Evolutionary conservation across 306 rosid genomes (phyloP), one percentile per base, ranked within the genome.

Genomic region (Hippophae rhamnoides): DNA sequence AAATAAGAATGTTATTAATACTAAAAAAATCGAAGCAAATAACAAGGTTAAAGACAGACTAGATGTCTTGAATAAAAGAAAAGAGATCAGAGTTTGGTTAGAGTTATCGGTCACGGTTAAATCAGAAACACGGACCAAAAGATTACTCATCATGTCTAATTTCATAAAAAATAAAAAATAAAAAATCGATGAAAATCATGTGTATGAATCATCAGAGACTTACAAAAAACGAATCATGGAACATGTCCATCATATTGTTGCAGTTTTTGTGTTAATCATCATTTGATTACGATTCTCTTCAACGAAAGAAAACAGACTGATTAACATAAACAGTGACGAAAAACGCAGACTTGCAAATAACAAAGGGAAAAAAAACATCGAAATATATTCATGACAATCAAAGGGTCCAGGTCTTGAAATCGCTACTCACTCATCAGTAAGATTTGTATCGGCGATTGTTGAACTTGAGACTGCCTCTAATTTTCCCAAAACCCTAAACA

Each of bases 121-220:
- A 23, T 86, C 87, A 81, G 87, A 86, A 84, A 86, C 86, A 86
- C 89, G 85, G 86, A 81, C 95, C 89, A 86, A 72, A 31, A 58
- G 23, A 65, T 42, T 60, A 7, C 53, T 89, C 87, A 81, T 86
- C 97, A 81, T n/a, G 6, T 80, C 95, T 65, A 75, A 47, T 53
- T 9, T 0, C 5, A 48, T 1, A 13, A 13, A 10, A 3, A 49
- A 8, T 10, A 5, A 7, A 7, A 0, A 18, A 27, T n/a, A 2
- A 2, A 41, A 46, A 1, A 13, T 0, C 18, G 1, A 2, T 0
- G 38, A 8, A 0, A 47, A 6, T 6, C 5, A 47, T 1, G 40
- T 1, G 10, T 4, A 40, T 1, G 63, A 65, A 76, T 82, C 93
- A 79, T 84, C 95, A 86, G 93, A 89, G 93, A 89, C 95, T 86